Evolutionary conservation across 2,329 filamentous ascomycete species (phyloP), one percentile per base, ranked within the genome.

Genomic region (Bimuria novae-zelandiae): DNA sequence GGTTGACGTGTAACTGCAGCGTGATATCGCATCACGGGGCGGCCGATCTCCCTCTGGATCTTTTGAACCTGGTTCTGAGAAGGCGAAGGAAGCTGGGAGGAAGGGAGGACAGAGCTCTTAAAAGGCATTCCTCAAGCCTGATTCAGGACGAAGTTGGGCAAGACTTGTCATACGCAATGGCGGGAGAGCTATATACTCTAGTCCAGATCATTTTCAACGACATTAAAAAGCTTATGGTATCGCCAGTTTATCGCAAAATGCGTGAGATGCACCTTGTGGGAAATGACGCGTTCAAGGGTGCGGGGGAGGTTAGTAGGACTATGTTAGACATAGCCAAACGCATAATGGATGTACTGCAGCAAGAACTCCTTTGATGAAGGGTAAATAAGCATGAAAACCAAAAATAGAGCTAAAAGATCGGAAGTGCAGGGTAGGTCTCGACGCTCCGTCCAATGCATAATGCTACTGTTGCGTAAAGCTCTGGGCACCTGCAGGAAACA

Each of bases 11-110:
- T 17, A 3, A 40, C n/a, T n/a, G n/a, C 40, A 83, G 81, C 72
- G 74, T 17, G 76, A 84, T 1, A 83, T 84, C 53, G 82, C 82
- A 1, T 84, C 82, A 10, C 73, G 76, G 65, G 82, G 82, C 8
- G 82, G 81, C 4, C 72, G 83, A 46, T 77, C 79, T 0, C 83
- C 81, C 0, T 74, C 75, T 30, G 81, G 82, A 4, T 81, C 77
- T 3, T 85, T 85, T 49, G 78, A 84, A 61, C 76, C 76, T 0
- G 80, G 82, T 6, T 80, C 77, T 42, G 77, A 81, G 65, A 77
- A 74, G 54, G 81, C 81, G 2, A 76, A 72, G 42, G 81, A 83
- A 65, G 81, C 82, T 16, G 82, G 82, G 2, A 72, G 74, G 27
- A 84, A 84, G 71, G 82, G 82, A 3, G 81, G 81, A 41, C n/a